These are phyloP conservation scores for Silene coronaria DNA, from an alignment of 179 eudicot species.

Conservation along the genomic window DNA sequence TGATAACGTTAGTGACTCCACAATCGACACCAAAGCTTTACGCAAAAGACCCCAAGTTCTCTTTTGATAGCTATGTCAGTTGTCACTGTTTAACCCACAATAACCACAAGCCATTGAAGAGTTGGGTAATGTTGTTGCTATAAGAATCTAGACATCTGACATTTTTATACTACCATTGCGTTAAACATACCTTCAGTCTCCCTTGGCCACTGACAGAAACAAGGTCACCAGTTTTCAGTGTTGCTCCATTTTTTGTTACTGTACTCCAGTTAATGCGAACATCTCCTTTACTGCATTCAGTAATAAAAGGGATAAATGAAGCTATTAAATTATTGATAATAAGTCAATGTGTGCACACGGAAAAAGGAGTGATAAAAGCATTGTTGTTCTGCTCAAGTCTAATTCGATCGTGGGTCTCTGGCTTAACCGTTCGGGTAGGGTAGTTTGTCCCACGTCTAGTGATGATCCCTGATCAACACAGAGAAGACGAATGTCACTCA, in stretches of 20 bases:
- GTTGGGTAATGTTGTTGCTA: neutral
- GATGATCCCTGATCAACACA: neutral
- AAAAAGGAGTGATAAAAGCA: neutral
- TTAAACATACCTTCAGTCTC: constrained; percentile 62
- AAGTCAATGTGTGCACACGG: neutral
- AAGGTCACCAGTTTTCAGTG: constrained; percentile 61
- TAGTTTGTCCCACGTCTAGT: neutral
- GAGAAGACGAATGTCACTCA: neutral
- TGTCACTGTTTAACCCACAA: neutral
- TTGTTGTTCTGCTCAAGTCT: neutral
- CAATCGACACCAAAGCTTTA: neutral
- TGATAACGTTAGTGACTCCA: neutral
- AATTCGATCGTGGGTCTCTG: neutral
- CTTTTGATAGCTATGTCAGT: neutral
- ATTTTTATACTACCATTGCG: neutral
- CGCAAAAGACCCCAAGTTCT: neutral
- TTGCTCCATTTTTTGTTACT: constrained; percentile 62
- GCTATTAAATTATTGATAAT: neutral
- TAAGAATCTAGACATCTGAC: neutral
- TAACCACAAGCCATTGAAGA: neutral
- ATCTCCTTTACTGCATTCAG: constrained; percentile 54
- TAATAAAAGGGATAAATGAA: neutral
- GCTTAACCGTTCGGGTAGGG: neutral
- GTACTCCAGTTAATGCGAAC: constrained; percentile 85
- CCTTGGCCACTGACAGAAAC: constrained; percentile 84